phyloP scores from a whole-genome alignment of 331 rosid genomes.

The Erythrophleum ivorense region DNA sequence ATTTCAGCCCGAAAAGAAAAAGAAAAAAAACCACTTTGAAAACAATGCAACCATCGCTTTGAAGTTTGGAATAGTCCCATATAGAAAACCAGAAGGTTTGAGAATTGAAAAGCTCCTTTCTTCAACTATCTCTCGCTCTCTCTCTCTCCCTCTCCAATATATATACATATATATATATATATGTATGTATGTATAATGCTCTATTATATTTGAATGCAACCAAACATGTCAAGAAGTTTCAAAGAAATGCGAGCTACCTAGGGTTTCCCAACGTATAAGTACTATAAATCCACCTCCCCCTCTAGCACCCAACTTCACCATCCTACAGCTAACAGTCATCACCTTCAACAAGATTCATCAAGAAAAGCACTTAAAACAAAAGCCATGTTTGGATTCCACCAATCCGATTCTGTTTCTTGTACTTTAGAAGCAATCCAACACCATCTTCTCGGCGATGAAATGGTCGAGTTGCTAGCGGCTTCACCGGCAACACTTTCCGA shows the following conservation, averaged over 20 bases:
- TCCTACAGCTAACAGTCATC: neutral
- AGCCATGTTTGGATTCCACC: neutral
- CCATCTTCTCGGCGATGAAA: neutral
- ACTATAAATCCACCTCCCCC: neutral
- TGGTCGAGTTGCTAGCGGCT: neutral
- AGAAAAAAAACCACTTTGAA: no score
- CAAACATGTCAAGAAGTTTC: slow-evolving; percentile 1
- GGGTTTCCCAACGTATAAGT: neutral
- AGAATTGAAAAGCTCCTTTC: no score
- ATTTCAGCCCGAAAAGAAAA: no score
- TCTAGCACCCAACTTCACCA: neutral
- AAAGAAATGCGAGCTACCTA: neutral
- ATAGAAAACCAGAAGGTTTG: no score
- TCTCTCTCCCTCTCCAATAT: no score
- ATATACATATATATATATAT: no score
- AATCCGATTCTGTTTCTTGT: neutral
- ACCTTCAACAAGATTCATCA: neutral
- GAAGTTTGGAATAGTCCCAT: no score
- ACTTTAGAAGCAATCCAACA: slow-evolving; percentile 4
- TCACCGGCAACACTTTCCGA: neutral
- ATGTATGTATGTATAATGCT: no score
- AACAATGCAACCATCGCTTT: no score
- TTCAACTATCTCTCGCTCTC: no score
- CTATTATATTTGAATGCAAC: neutral
- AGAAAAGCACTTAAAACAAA: neutral